Base-by-base conservation (phyloP, 2,329 filamentous ascomycete species). In the Penicillium sp. region DNA sequence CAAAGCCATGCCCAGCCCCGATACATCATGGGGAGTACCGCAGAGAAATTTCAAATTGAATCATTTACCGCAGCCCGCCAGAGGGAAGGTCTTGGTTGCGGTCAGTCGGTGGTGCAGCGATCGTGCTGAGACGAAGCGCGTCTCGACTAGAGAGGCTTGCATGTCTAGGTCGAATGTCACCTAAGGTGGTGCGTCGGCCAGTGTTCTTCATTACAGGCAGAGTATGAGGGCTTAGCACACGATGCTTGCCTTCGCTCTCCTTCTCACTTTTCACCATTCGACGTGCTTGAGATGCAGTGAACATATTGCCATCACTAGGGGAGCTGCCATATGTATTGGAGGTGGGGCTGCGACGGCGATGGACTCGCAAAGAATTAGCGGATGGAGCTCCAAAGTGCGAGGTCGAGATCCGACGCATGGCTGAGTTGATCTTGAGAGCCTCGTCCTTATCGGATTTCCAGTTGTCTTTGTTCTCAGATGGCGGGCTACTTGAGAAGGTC, bases 261-360 rank as follows among this genome's bases (percentile, higher is more conserved):
- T 83, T 84, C 28, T 86, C 82, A 44, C 78, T 81, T 66, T 82
- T 85, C 34, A 86, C 83, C 84, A 89, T 88, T 13, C 87, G 79
- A 39, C 87, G 79, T 23, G 87, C 86, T 58, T 88, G 86, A 51
- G 82, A 81, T 21, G 86, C 84, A 0, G 84, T 87, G 70, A 89
- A 88, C 70, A 87, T 78, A 7, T 76, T 75, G 54, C 81, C 83
- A 60, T 85, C 82, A 48, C 77, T 81, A 1, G 83, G 82, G 13
- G 84, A 82, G 50, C 80, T 83, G 51, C 77, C 72, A 18, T 78
- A 72, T 5, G 74, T 71, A 44, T 75, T 74, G 18, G 75, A 73
- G 10, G 80, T 82, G 6, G 83, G 84, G 58, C 83, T 85, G 55
- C 84, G 81, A 44, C 83, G 75, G 57, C 83, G 77, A 62, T 85